Base-by-base conservation (phyloP, 768 basidiomycete species). In the Kwoniella dendrophila region DNA sequence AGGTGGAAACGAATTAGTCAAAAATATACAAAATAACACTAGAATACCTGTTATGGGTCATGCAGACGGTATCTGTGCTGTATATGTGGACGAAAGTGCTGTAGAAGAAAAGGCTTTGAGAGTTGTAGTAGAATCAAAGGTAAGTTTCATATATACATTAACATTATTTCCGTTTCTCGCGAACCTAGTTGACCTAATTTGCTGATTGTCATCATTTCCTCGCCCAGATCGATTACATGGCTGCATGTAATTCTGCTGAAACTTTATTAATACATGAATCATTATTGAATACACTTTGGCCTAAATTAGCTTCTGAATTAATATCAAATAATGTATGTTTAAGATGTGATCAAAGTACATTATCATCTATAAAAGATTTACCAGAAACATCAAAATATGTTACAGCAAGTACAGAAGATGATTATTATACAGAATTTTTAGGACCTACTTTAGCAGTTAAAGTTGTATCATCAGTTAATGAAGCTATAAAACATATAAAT, bases 31-130 rank as follows among this genome's bases (percentile, higher is more conserved):
- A 77, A 88, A 89, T 59, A 86, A 82, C 66, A 96, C 95, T 0
- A 84, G 89, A 61, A 98, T 99, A 63, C 89, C 96, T 1, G 96
- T 99, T 44, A 97, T 99, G 93, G 96, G 96, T 1, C 96, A 99
- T 74, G 94, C 96, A 6, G 96, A 99, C 78, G 96, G 96, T 1
- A 81, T 98, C 8, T 99, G 96, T 78, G 85, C 87, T 20, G 86
- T 96, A 4, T 98, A 88, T 77, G 80, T 99, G 4, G 95, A 99
- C 78, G 87, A 89, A 69, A 82, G 83, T 29, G 94, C 94, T 0
- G 85, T 89, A 67, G 70, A 81, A 38, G 84, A 86, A 59, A 98
- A 93, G 77, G 92, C 94, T 0, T 81, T 88, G 40, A 83, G 92
- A 22, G 83, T 99, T 5, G 86, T 87, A 0, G 81, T 95, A 3